Percentiles rank a stretch among this genome's conserved stretches.
Conservation (phyloP, 805 yeast species). For the Kodamaea laetipori region DNA sequence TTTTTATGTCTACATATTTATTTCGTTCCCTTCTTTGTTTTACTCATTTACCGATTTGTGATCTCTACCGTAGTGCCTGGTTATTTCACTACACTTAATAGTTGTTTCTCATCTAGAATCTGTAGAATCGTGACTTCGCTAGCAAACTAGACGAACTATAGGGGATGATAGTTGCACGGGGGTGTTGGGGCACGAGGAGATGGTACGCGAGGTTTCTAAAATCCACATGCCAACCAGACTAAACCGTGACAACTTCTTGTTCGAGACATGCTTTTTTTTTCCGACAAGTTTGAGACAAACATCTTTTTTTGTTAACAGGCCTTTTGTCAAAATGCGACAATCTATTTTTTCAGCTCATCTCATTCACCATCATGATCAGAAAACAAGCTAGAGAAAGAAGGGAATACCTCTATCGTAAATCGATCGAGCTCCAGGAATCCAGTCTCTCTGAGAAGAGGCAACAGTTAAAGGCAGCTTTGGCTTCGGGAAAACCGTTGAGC, state of each 20-base stretch:
- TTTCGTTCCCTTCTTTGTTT: slow-evolving; percentile 9
- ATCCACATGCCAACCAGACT: no score
- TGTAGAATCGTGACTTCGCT: no score
- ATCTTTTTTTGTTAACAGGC: no score
- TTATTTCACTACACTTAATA: not conserved
- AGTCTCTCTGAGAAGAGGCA: slow-evolving; percentile 83
- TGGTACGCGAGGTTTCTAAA: no score
- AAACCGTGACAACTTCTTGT: no score
- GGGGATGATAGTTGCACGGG: no score
- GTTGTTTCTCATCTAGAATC: not conserved
- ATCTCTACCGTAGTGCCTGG: not conserved
- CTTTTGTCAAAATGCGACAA: no score
- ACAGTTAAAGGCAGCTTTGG: slow-evolving; percentile 82
- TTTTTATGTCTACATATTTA: slow-evolving; percentile 1
- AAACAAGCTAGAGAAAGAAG: slow-evolving; percentile 96
- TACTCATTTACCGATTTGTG: slow-evolving; percentile 4
- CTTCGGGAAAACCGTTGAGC: slow-evolving; percentile 86
- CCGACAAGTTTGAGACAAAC: no score
- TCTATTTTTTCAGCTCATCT: slow-evolving; percentile 12
- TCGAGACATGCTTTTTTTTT: no score
- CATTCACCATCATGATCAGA: slow-evolving; percentile 56
- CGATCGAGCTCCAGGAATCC: slow-evolving; percentile 88
- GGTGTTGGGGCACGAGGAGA: no score
- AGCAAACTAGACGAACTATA: no score
- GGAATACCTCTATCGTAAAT: slow-evolving; percentile 87